These are phyloP conservation scores for Mycena galericulata DNA, from an alignment of 768 basidiomycete species.

Conservation along the genomic window DNA sequence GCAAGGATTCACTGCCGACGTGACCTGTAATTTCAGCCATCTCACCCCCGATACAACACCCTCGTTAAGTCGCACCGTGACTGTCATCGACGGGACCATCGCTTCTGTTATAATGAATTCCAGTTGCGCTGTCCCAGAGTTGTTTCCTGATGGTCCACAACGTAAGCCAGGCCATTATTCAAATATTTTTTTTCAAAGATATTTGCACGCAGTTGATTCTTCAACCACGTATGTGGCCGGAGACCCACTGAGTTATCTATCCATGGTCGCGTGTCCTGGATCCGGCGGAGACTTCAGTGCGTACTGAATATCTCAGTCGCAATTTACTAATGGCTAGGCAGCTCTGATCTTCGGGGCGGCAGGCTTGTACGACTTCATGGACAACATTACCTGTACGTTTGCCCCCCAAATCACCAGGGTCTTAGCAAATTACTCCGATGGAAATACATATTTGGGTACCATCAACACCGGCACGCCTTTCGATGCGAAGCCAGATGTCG, in stretches of 20 bases:
- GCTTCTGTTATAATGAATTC: background rate
- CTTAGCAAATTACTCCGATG: background rate
- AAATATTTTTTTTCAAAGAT: background rate
- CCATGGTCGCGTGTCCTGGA: background rate
- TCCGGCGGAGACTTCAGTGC: background rate
- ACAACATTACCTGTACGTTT: background rate
- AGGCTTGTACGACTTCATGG: background rate
- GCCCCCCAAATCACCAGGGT: background rate
- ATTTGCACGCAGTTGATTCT: background rate
- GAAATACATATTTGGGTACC: background rate
- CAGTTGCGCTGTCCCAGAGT: background rate
- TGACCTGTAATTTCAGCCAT: background rate
- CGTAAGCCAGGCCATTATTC: background rate
- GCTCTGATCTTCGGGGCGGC: background rate
- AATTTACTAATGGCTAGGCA: background rate
- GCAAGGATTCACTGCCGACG: conserved; percentile 1
- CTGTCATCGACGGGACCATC: too few species aligned
- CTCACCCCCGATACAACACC: background rate
- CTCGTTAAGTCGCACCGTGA: background rate
- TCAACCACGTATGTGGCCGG: background rate
- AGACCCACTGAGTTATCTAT: background rate
- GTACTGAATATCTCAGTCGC: background rate
- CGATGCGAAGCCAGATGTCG: background rate
- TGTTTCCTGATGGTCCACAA: too few species aligned
- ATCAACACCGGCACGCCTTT: background rate